These are phyloP conservation scores for Jatropha curcas DNA, from an alignment of 345 rosid genomes.

Conservation along the genomic window DNA sequence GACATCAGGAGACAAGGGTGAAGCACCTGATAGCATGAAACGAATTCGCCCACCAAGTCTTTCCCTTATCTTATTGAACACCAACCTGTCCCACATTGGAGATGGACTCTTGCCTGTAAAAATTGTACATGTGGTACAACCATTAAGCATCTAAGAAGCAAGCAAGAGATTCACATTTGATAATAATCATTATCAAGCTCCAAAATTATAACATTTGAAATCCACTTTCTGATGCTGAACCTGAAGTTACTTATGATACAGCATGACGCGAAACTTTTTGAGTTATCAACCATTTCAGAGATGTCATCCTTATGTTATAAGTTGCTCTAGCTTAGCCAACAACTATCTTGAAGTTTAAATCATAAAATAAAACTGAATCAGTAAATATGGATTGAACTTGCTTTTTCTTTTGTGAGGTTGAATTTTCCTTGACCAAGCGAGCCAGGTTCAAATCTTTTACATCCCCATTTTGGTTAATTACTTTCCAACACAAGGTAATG, in stretches of 20 bases:
- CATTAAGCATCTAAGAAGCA: neutral
- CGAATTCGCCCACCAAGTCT: conserved; percentile 96
- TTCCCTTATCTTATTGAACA: conserved; percentile 86
- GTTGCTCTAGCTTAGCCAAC: no score
- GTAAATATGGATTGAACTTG: neutral
- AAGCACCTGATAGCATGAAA: conserved; percentile 79
- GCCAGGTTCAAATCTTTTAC: neutral
- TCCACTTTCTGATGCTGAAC: neutral
- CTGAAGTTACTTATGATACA: neutral
- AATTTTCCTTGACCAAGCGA: neutral
- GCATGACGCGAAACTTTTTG: neutral
- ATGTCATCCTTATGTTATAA: neutral
- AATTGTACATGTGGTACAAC: neutral
- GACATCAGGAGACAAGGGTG: conserved; percentile 97
- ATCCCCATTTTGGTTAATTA: neutral
- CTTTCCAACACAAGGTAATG: neutral
- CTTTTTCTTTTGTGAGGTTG: no score
- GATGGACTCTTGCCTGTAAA: conserved; percentile 81
- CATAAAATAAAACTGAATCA: no score
- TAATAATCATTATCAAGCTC: neutral
- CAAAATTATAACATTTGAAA: neutral
- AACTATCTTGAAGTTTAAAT: no score
- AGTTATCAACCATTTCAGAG: neutral
- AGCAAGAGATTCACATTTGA: neutral
- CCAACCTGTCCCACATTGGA: conserved; percentile 97